Evolutionary conservation across 768 basidiomycete genomes (phyloP), one percentile per base, ranked within the genome.

Genomic region (Glaciozyma martinii): DNA sequence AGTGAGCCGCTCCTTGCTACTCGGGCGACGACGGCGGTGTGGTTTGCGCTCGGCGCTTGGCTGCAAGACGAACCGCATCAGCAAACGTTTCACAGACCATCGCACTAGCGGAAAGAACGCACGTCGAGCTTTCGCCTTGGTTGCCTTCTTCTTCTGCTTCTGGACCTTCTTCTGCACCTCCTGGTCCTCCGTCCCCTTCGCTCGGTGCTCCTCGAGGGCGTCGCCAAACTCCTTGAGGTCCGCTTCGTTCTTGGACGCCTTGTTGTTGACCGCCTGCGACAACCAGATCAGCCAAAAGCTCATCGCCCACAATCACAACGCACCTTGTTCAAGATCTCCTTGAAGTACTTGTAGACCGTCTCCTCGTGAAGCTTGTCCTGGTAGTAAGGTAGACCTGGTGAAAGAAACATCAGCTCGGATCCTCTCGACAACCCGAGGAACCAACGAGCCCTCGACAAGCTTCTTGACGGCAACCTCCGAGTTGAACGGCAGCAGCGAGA

Each of bases 391-490:
- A 99, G 76, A 2, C 84, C 79, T 78, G 63, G 13, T 27, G 18
- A 27, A n/a, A 13, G 9, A 25, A 52, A 1, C 0, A 25, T 32
- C n/a, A 32, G 33, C 29, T 3, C 12, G 1, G 32, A 18, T 5
- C 25, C 50, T 6, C n/a, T n/a, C 3, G 6, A 37, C 21, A 2
- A 0, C 27, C 6, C 23, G 63, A 58, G 55, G n/a, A 30, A 21
- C 12, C 10, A 43, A 12, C 60, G 75, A 74, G 60, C 78, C 92
- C 69, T 98, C 94, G 71, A 91, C 88, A 65, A 98, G 83, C 76
- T 93, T 95, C 83, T 95, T 97, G 72, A 97, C 84, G 0, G 92
- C 94, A 40, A 88, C 83, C 71, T 99, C 95, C 1, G 91, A 93
- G 75, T 97, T 97, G 87, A 89, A 99, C 0, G 92, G 94, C 21